Evolutionary conservation across 345 rosid species (phyloP).

Genomic region (Acer saccharum): DNA sequence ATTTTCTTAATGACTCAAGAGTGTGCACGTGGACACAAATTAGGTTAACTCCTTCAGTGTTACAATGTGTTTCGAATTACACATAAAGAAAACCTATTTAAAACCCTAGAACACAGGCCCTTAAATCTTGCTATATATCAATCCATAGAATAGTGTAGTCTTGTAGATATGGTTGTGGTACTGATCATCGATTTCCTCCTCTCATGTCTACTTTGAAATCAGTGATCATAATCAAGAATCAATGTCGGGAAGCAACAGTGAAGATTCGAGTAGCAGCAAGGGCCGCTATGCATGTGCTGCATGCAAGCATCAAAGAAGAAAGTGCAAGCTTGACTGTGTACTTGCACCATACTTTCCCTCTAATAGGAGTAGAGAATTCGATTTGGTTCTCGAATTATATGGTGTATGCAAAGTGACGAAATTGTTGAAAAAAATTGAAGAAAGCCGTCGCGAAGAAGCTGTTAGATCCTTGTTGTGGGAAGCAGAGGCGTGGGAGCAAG

Average conservation of each 20-base stretch:
- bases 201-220: not conserved
- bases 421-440: not conserved
- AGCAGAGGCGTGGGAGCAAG: constrained; percentile 28
- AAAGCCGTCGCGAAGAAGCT: not conserved
- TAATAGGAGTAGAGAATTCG: constrained; percentile 6
- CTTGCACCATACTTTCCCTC: constrained; percentile 26
- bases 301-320: constrained; percentile 37
- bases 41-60: not conserved
- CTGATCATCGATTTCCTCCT: not conserved
- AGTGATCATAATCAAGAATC: not conserved
- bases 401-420: constrained; percentile 25
- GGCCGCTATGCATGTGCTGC: constrained; percentile 31
- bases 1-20: not conserved
- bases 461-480: constrained; percentile 38
- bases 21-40: not conserved
- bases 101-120: constrained; percentile 8
- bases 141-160: not conserved
- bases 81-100: not conserved
- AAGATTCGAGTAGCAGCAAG: not conserved
- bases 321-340: constrained; percentile 28
- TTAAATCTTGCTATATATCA: not conserved
- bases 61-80: not conserved
- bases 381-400: constrained; percentile 22
- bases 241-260: not conserved
- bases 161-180: not conserved